Percentiles rank a stretch among this genome's conserved stretches.
These are phyloP conservation scores for Komagataella phaffii DNA, from an alignment of 805 yeast genomes.

Conservation along the genomic window DNA sequence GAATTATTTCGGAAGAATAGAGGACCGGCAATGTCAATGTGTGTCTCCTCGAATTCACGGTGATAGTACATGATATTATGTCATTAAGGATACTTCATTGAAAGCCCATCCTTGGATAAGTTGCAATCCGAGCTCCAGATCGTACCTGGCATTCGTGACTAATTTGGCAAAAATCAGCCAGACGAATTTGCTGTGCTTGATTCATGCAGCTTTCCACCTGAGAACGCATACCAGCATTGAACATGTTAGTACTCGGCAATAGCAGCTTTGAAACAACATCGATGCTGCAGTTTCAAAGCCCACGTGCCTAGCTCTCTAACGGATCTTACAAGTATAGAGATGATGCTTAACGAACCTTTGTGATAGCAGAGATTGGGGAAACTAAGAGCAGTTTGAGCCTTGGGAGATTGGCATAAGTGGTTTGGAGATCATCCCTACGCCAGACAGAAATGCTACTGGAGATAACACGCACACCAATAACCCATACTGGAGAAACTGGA, in stretches of 20 bases:
- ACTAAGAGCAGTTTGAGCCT: neutral
- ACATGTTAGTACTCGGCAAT: neutral
- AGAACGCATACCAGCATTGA: neutral
- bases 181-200: neutral
- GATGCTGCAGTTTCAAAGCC: conserved; percentile 4
- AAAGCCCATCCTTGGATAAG: neutral
- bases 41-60: neutral
- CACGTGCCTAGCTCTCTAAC: conserved; percentile 11
- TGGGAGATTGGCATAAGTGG: neutral
- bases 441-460: neutral
- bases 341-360: conserved; percentile 4
- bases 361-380: neutral
- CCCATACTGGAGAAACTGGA: neutral
- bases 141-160: neutral
- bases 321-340: conserved; percentile 5
- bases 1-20: neutral
- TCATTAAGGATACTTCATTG: neutral
- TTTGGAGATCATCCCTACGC: neutral
- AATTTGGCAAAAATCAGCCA: neutral
- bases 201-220: neutral
- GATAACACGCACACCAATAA: no score
- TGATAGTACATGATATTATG: neutral
- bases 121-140: neutral
- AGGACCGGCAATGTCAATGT: neutral
- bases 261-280: conserved; percentile 21